Evolutionary conservation across 192 early-diverging fungal species (phyloP), one percentile per base, ranked within the genome.

Genomic region (Coemansia aciculifera): DNA sequence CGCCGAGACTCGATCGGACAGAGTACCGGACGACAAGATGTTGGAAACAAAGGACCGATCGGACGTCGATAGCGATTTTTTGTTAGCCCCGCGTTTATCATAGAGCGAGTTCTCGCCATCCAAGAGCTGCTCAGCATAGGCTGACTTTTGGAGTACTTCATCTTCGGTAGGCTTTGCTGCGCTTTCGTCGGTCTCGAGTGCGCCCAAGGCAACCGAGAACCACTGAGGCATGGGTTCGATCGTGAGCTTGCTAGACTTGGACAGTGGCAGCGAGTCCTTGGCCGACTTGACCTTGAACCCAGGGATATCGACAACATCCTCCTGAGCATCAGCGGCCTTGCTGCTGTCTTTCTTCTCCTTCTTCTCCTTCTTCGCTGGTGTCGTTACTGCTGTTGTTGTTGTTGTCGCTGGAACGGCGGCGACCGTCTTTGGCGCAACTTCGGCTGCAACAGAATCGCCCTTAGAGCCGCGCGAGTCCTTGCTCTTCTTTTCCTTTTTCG

Each of bases 1-100:
- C 21, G 96, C 96, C 19, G 95, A 95, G 29, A 98, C 88, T 66
- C 92, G 91, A 87, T 99, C 97, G 43, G 90, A 92, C 44, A 94
- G 76, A 19, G 97, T 99, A 78, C 97, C 97, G 32, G 92, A 94
- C 49, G 88, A 78, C 75, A 99, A 79, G 38, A 99, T 92, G 48
- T 91, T 94, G 19, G 90, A 81, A 15, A 97, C 86, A 77, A 98
- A 99, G 40, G 87, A 87, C 60, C 86, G 85, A 84, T 99, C 94
- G 21, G 94, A 89, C 3, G 89, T 86, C 11, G 90, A 90, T 40
- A 90, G 77, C 31, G 82, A 83, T 46, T 72, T 87, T 81, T 84
- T 67, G 65, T 59, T 60, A n/a, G 62, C 63, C 0, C 80, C 79
- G 34, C 83, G 77, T 42, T 81, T 83, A 40, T 86, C 84, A 60